Evolutionary conservation across 108 stramenopile genomes (phyloP), one percentile per base, ranked within the genome.

Genomic region (Nitzschia palea): DNA sequence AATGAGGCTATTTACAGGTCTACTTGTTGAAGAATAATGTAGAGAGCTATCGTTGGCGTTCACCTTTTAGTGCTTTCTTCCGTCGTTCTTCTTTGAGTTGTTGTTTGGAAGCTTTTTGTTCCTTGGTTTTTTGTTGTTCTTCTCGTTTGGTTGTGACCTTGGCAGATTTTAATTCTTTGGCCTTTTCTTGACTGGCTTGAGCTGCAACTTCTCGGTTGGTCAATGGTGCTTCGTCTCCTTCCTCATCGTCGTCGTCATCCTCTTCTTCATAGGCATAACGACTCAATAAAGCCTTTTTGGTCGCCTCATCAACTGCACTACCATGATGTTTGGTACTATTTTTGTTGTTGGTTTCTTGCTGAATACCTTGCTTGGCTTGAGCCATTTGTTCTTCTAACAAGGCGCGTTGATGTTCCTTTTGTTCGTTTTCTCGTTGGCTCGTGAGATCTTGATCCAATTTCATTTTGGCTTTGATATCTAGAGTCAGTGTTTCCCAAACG

Each of bases 261-360:
- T 76, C 71, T 52, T 64, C 71, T 51, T 94, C 92, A 53, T 94
- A 94, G n/a, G 75, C 92, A 78, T 63, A 94, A 55, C 85, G 84
- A 44, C 59, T 78, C 78, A 94, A 51, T 63, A 94, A 58, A 20
- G 80, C 79, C 43, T 86, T 67, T 71, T 88, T 86, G 5, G 81
- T 75, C 23, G 79, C 86, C 37, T 81, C 85, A 58, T 86, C 84
- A 15, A 75, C 62, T 33, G 55, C 78, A 17, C 27, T 27, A 14
- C 6, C 65, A 67, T 27, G 68, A 77, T 68, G 42, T 69, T 37
- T 36, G 31, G 2, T 35, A 29, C 18, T 63, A 29, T 52, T 50
- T n/a, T 59, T 22, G 37, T 53, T n/a, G 63, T 57, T 62, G 42
- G 23, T 32, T 48, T 67, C 33, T 28, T 44, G 54, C 26, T 59